These are phyloP conservation scores for Monosporascus sp. DNA, from an alignment of 2,329 filamentous ascomycete genomes.

Conservation along the genomic window DNA sequence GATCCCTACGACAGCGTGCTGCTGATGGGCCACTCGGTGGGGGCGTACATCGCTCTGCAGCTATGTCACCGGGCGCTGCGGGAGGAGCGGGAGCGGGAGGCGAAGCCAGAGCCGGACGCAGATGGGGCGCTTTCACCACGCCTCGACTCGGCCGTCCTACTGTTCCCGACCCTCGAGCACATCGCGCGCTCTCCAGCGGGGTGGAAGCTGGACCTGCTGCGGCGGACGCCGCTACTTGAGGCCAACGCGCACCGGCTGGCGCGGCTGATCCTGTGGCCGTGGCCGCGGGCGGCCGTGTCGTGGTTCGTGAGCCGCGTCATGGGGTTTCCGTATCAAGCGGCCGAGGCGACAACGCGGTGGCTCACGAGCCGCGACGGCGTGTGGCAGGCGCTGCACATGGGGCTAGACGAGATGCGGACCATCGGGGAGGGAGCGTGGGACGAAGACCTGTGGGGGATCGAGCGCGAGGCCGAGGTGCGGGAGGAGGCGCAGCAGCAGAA, in stretches of 20 bases:
- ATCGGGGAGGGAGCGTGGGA: slow-evolving; percentile 57
- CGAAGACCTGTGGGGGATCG: slow-evolving; percentile 52
- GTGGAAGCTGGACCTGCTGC: slow-evolving; percentile 41
- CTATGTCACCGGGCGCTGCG: slow-evolving; percentile 53
- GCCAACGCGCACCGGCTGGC: slow-evolving; percentile 36
- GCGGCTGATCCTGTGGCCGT: slow-evolving; percentile 34
- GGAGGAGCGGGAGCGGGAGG: not conserved
- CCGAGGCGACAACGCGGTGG: slow-evolving; percentile 47
- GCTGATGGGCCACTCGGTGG: slow-evolving; percentile 70
- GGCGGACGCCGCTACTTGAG: slow-evolving; percentile 37
- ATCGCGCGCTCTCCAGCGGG: slow-evolving; percentile 61
- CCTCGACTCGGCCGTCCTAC: slow-evolving; percentile 52
- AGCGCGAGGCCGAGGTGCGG: slow-evolving; percentile 24
- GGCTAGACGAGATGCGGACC: slow-evolving; percentile 52
- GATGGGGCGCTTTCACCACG: no score
- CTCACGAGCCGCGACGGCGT: slow-evolving; percentile 53
- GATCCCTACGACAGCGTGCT: slow-evolving; percentile 53
- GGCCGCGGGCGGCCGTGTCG: slow-evolving; percentile 34
- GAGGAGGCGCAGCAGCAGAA: slow-evolving; percentile 5
- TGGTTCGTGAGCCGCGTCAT: slow-evolving; percentile 39
- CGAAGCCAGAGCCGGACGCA: slow-evolving; percentile 10
- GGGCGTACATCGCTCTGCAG: slow-evolving; percentile 66
- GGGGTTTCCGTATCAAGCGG: slow-evolving; percentile 44
- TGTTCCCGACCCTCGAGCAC: slow-evolving; percentile 72
- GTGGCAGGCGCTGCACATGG: slow-evolving; percentile 55